phyloP scores from a whole-genome alignment of 352 stramenopile genomes.

The Phytophthora aleatoria region DNA sequence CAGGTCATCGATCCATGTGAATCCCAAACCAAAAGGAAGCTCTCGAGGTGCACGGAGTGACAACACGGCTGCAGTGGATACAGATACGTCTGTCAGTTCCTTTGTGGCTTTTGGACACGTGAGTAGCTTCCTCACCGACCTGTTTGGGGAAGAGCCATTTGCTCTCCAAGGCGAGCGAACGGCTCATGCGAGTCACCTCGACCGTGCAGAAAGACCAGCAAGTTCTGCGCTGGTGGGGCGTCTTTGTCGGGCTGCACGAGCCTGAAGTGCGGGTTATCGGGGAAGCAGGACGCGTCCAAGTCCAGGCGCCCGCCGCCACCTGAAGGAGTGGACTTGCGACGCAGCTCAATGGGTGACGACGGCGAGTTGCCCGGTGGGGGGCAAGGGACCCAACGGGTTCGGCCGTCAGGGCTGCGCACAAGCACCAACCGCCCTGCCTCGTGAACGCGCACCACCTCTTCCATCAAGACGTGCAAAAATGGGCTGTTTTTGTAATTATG shows the following conservation, averaged over 20 bases:
- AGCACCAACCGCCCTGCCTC: constrained; percentile 34
- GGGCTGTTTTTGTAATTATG: neutral
- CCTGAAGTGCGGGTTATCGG: constrained; percentile 28
- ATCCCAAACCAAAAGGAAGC: constrained; percentile 60
- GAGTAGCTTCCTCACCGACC: constrained; percentile 29
- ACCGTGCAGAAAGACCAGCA: constrained; percentile 68
- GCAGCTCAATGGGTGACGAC: constrained; percentile 21
- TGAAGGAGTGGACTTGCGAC: constrained; percentile 6
- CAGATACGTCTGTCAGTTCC: neutral
- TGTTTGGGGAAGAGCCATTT: constrained; percentile 72
- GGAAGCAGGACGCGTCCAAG: constrained; percentile 30
- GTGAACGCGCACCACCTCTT: constrained; percentile 31
- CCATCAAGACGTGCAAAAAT: neutral
- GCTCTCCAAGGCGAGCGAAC: constrained; percentile 51
- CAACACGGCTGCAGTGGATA: constrained; percentile 37
- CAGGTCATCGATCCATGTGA: constrained; percentile 63
- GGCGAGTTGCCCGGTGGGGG: constrained; percentile 2
- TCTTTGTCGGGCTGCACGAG: constrained; percentile 26
- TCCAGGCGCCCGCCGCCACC: constrained; percentile 25
- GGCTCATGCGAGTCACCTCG: constrained; percentile 58
- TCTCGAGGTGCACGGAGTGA: constrained; percentile 56
- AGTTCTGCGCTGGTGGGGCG: constrained; percentile 46
- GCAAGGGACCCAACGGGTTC: constrained; percentile 29
- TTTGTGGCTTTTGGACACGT: neutral
- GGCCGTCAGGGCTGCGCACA: constrained; percentile 20